These are phyloP conservation scores for Cryphonectria naterciae DNA, from an alignment of 2,329 filamentous ascomycete species.

Conservation along the genomic window DNA sequence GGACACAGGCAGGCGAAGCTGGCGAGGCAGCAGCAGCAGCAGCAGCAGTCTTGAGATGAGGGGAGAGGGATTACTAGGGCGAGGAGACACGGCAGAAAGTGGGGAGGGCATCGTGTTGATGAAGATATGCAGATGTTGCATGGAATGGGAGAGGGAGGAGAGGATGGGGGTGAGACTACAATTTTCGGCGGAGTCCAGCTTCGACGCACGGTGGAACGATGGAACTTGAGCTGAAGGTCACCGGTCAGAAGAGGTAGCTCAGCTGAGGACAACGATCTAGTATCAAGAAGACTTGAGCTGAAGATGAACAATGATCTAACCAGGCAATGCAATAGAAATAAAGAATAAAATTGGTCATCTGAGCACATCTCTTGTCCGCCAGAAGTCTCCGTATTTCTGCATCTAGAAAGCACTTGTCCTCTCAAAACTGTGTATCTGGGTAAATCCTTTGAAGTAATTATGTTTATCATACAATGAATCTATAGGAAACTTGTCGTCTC, in stretches of 20 bases:
- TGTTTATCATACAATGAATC: not conserved
- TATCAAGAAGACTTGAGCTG: not conserved
- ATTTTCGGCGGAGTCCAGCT: not conserved
- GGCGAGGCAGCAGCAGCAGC: not conserved
- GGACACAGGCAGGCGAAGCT: constrained; percentile 7
- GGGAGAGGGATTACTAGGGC: not conserved
- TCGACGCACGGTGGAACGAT: not conserved
- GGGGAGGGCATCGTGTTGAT: not conserved
- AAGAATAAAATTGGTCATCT: not conserved
- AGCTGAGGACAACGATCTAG: not conserved
- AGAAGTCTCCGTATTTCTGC: not conserved
- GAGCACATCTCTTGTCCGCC: not conserved
- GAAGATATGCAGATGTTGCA: too few relatives aligned
- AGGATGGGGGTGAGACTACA: not conserved
- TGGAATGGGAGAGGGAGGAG: not conserved
- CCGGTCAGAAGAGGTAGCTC: not conserved
- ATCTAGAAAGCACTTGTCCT: not conserved
- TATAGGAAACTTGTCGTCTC: not conserved
- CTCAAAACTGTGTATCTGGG: not conserved
- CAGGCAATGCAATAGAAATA: not conserved
- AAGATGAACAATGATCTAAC: not conserved
- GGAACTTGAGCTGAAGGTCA: not conserved
- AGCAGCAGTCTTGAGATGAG: not conserved
- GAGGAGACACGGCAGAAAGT: not conserved
- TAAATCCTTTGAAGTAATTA: not conserved